Percentiles rank a stretch among this genome's conserved stretches.
Evolutionary conservation across 1,284 basidiomycete genomes (phyloP).

Genomic region (Entoloma clypeatum): DNA sequence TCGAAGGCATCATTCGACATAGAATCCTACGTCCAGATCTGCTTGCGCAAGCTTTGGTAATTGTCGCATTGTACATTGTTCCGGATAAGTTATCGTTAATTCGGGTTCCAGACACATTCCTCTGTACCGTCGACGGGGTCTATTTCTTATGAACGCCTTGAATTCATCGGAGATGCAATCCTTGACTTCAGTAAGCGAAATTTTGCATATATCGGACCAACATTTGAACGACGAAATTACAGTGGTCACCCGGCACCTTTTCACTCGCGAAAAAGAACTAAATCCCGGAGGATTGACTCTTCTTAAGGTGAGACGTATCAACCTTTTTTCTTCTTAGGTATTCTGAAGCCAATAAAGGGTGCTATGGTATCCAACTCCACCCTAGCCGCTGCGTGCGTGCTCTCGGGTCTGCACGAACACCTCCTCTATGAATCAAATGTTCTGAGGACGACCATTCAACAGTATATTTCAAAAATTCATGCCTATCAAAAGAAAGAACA

Average conservation of each 20-base stretch:
- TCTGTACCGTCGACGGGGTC: slow-evolving; percentile 52
- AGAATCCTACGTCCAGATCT: slow-evolving; percentile 58
- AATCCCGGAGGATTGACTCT: slow-evolving; percentile 71
- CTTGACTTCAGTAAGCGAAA: slow-evolving; percentile 66
- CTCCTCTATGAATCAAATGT: slow-evolving; percentile 54
- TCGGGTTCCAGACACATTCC: slow-evolving; percentile 51
- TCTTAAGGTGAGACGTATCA: slow-evolving; percentile 52
- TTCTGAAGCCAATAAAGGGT: slow-evolving; percentile 40
- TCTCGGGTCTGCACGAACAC: slow-evolving; percentile 58
- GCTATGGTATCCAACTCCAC: slow-evolving; percentile 79
- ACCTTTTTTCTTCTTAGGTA: slow-evolving; percentile 6
- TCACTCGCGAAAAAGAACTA: slow-evolving; percentile 54
- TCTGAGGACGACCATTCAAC: slow-evolving; percentile 46
- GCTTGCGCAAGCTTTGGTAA: slow-evolving; percentile 68
- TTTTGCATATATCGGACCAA: slow-evolving; percentile 2
- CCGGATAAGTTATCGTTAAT: slow-evolving; percentile 9
- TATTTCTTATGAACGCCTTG: slow-evolving; percentile 66
- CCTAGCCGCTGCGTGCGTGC: slow-evolving; percentile 69
- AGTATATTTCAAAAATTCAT: slow-evolving; percentile 51
- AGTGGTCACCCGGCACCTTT: slow-evolving; percentile 77
- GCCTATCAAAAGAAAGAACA: slow-evolving; percentile 48
- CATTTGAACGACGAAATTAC: slow-evolving; percentile 11
- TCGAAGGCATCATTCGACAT: slow-evolving; percentile 63
- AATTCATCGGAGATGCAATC: slow-evolving; percentile 80
- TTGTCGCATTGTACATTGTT: slow-evolving; percentile 23